Base-by-base conservation (phyloP, 2,329 filamentous ascomycete species). In the Westerdykella sp. region DNA sequence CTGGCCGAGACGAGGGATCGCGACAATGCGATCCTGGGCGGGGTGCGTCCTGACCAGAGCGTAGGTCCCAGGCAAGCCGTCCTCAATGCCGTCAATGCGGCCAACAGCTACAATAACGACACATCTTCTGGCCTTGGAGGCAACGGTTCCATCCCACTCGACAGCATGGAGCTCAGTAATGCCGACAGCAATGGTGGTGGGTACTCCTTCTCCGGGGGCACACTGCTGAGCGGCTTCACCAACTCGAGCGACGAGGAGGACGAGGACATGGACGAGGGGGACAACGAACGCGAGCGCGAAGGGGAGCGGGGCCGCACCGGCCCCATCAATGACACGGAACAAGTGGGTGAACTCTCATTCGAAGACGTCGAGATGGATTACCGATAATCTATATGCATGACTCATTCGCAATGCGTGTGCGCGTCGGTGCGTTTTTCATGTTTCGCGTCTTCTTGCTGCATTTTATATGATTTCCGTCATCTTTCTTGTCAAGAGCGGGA, bases 11-110 rank as follows among this genome's bases (percentile, higher is more conserved):
- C 93, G 0, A 77, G 93, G 43, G 93, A 98, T 69, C 81, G 91
- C 49, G 93, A 98, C 62, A 98, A 98, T 63, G 93, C 93, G n/a
- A 95, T 97, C 41, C 81, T 98, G 5, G 93, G 93, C 37, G 93
- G 93, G 5, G 90, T 97, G 10, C 81, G 93, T 47, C 93, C 93
- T 1, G 93, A 97, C 55, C 85, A 94, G 65, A 85, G 86, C 16
- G 79, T 95, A 55, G 87, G 84, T 34, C 85, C 89, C 58, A 80
- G 90, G 43, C 77, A 80, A 55, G 81, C 83, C 40, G 81, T 82
- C 40, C 67, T 81, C 46, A 81, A 78, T 51, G 74, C 77, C 32
- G 75, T 79, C 37, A 77, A 75, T 52, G 72, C 75, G 35, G 71
- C 75, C 16, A 76, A 77, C 47, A 73, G 75, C 39, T 80, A 81